Conservation (phyloP, 2,329 filamentous ascomycete species). For the Arthrinium phaeospermum region DNA sequence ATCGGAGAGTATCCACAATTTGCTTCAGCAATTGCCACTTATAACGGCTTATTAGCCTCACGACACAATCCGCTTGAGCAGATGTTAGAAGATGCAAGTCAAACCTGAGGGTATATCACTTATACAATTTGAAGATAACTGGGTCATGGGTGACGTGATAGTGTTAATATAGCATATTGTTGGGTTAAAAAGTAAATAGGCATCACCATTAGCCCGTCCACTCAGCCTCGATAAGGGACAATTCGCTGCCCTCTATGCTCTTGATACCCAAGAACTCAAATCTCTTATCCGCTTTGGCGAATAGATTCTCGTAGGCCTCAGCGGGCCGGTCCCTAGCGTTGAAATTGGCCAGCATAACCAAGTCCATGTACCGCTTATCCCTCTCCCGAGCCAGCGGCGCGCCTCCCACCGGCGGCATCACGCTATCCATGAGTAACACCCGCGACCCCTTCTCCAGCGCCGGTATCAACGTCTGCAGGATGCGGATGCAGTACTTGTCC, state of each 20-base stretch:
- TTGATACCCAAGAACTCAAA: conserved; percentile 22
- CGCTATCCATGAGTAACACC: conserved; percentile 13
- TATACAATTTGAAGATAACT: too few relatives aligned
- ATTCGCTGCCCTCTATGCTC: conserved; percentile 18
- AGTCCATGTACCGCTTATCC: conserved; percentile 21
- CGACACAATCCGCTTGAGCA: too few relatives aligned
- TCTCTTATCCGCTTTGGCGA: conserved; percentile 24
- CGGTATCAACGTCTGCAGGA: conserved; percentile 7
- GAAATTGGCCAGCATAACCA: conserved; percentile 25
- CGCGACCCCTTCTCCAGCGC: neutral
- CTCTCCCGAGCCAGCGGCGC: neutral
- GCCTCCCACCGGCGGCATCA: conserved; percentile 12
- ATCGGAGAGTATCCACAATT: neutral
- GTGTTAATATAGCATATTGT: neutral
- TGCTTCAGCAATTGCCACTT: neutral
- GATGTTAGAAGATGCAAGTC: too few relatives aligned
- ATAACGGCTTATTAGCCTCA: neutral
- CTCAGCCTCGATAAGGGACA: neutral
- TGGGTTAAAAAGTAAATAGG: neutral
- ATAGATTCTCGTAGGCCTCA: conserved; percentile 24
- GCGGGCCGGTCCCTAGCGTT: conserved; percentile 26
- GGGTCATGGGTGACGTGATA: neutral
- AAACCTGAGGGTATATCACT: too few relatives aligned
- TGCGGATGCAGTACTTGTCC: conserved; percentile 12
- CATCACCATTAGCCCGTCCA: neutral